These are phyloP conservation scores for Pythium myriotylum DNA, from an alignment of 352 stramenopile genomes.

Conservation along the genomic window DNA sequence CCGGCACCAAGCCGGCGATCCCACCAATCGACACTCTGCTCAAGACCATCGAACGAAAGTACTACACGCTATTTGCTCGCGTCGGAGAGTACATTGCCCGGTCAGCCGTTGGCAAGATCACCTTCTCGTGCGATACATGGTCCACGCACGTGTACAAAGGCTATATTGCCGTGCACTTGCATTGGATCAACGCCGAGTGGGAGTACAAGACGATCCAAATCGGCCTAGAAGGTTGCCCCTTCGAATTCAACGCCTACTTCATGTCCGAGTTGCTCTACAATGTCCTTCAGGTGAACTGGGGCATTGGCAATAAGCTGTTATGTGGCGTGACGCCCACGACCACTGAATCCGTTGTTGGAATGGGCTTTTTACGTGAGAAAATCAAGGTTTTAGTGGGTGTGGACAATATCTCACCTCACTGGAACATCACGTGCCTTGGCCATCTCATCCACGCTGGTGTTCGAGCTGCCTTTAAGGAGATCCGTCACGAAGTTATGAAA, in stretches of 20 bases:
- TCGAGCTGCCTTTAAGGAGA: constrained; percentile 66
- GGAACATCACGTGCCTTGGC: constrained; percentile 75
- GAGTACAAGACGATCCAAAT: constrained; percentile 84
- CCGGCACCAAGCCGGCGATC: constrained; percentile 51
- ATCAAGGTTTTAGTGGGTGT: constrained; percentile 79
- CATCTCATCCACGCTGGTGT: constrained; percentile 76
- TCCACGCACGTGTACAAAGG: constrained; percentile 70
- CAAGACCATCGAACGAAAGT: constrained; percentile 77
- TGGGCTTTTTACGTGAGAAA: constrained; percentile 79
- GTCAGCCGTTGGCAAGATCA: constrained; percentile 67
- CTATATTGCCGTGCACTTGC: constrained; percentile 73
- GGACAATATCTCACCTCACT: constrained; percentile 71
- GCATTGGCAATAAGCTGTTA: constrained; percentile 67
- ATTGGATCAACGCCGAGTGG: constrained; percentile 88
- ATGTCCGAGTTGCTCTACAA: constrained; percentile 82
- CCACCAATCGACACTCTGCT: constrained; percentile 56
- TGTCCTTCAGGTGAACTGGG: constrained; percentile 80
- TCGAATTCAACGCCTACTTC: constrained; percentile 76
- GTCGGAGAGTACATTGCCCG: constrained; percentile 79
- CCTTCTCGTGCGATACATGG: constrained; percentile 83
- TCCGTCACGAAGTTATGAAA: constrained; percentile 75
- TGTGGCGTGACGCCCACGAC: constrained; percentile 68
- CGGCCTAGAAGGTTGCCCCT: constrained; percentile 66
- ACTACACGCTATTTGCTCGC: constrained; percentile 66
- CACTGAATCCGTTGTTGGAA: constrained; percentile 65